A percentile compares a stretch with the other conserved stretches of the same genome.
phyloP scores from a whole-genome alignment of 139 green algal species.

The Eudorina sp. region DNA sequence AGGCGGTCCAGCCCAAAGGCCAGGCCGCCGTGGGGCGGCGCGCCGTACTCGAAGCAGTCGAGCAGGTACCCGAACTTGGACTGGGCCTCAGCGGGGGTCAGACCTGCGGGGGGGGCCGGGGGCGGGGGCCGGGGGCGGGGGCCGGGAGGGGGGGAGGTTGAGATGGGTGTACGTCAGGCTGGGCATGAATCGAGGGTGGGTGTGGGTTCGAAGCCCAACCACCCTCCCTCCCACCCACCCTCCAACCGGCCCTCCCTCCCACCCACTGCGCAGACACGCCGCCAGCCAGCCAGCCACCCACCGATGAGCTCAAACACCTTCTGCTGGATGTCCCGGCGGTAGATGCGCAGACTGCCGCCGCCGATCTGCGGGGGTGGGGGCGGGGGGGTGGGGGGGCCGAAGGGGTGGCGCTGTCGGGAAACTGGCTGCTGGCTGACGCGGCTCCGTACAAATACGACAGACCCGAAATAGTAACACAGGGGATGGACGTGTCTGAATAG shows the following conservation, averaged over 20 bases:
- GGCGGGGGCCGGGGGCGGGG: too few species aligned
- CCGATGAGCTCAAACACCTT: constrained; percentile 93
- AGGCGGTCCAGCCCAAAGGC: constrained; percentile 95
- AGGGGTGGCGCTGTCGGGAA: background rate
- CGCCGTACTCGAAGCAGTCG: constrained; percentile 86
- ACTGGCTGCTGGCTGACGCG: too few species aligned
- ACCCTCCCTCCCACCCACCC: too few species aligned
- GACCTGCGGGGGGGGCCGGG: background rate
- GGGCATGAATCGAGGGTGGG: too few species aligned
- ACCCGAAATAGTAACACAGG: too few species aligned
- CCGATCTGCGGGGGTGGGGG: constrained; percentile 71
- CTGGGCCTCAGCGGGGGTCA: constrained; percentile 83
- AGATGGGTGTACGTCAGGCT: too few species aligned
- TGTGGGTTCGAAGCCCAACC: too few species aligned
- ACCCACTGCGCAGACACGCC: background rate
- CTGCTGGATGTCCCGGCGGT: constrained; percentile 90
- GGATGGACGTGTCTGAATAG: too few species aligned
- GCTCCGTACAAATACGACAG: too few species aligned
- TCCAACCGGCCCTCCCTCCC: too few species aligned
- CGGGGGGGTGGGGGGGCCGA: background rate
- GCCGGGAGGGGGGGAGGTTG: too few species aligned
- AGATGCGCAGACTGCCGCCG: constrained; percentile 92
- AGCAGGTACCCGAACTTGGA: constrained; percentile 92
- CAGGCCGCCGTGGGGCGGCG: constrained; percentile 95
- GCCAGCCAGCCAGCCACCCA: background rate